A percentile compares a stretch with the other conserved stretches of the same genome.
phyloP scores from a whole-genome alignment of 2,329 filamentous ascomycete species.

The Alternaria ventricosa region DNA sequence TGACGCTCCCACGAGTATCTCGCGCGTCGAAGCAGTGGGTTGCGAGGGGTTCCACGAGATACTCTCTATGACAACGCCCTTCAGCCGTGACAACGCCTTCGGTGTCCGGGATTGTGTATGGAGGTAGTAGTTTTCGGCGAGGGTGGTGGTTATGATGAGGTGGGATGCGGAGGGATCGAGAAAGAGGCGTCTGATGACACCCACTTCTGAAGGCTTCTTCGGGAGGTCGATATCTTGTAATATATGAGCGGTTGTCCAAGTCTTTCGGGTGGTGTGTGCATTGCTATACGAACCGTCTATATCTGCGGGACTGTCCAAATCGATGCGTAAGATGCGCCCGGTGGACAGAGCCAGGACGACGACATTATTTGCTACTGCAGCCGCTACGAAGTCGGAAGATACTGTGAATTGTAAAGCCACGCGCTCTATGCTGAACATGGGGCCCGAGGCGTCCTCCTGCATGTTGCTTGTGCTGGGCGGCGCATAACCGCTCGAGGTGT shows the following conservation, averaged over 20 bases:
- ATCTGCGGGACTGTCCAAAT: constrained; percentile 90
- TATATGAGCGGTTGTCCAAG: constrained; percentile 15
- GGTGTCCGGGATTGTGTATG: constrained; percentile 93
- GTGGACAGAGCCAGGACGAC: constrained; percentile 91
- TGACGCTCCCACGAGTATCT: constrained; percentile 89
- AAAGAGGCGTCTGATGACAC: constrained; percentile 94
- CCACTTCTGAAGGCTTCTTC: constrained; percentile 88
- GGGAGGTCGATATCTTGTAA: constrained; percentile 89
- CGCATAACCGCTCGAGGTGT: constrained; percentile 74
- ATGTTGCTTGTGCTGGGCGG: constrained; percentile 70
- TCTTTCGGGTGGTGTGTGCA: background rate
- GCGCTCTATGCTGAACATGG: constrained; percentile 92
- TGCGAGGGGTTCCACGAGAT: constrained; percentile 94
- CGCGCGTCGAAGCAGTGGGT: constrained; percentile 90
- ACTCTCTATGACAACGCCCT: constrained; percentile 85
- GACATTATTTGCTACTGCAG: constrained; percentile 97
- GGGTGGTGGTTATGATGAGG: constrained; percentile 85
- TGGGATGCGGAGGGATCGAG: constrained; percentile 97
- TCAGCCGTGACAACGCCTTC: constrained; percentile 79
- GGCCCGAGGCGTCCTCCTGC: constrained; percentile 67
- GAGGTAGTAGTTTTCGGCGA: constrained; percentile 97
- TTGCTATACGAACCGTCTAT: constrained; percentile 68
- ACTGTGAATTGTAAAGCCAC: constrained; percentile 95
- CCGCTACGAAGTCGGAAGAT: constrained; percentile 93
- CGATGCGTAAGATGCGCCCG: constrained; percentile 90